Base-by-base conservation (phyloP, 768 basidiomycete species). In the Termitomyces sp. region DNA sequence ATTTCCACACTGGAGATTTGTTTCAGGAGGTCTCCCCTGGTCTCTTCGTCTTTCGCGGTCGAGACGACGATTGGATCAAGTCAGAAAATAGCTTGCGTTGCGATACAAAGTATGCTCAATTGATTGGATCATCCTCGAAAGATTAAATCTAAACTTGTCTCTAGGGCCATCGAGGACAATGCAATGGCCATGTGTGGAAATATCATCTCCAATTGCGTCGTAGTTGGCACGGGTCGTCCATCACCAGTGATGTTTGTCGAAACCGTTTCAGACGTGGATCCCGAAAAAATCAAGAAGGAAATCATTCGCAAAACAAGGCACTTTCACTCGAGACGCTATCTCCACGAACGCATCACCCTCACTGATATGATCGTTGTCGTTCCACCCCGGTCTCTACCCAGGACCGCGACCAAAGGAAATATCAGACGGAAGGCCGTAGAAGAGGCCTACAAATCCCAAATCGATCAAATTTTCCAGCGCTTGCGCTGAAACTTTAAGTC, bases 391-490 rank as follows among this genome's bases (percentile, higher is more conserved):
- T 81, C 86, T 1, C 79, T 92, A 44, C 90, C 90, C 40, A 77
- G 90, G 61, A 92, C 90, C 0, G 84, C 83, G 20, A 90, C 90
- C 13, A 92, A 92, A 73, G 89, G 90, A 30, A 92, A 91, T 65
- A 86, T 92, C 61, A 84, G 90, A 51, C 81, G 90, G 46, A 81
- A 78, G 62, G 88, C 87, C 13, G 87, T 90, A 22, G 90, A 92
- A 71, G 86, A 87, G 61, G 63, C 74, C 26, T 88, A 81, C 74
- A 76, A 76, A 64, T 62, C 66, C 26, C 72, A 80, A 55, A 77
- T 92, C 24, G 87, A 91, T 69, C 66, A 67, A 36, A 78, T 89
- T 38, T 90, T 84, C 62, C 68, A 51, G 35, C 61, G 57, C 28
- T 28, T 45, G 36, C 60, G 44, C n/a, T 61, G 40, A 58, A 36